Evolutionary conservation across 2,329 filamentous ascomycete species (phyloP).

Genomic region (Calonectria leucothoes): DNA sequence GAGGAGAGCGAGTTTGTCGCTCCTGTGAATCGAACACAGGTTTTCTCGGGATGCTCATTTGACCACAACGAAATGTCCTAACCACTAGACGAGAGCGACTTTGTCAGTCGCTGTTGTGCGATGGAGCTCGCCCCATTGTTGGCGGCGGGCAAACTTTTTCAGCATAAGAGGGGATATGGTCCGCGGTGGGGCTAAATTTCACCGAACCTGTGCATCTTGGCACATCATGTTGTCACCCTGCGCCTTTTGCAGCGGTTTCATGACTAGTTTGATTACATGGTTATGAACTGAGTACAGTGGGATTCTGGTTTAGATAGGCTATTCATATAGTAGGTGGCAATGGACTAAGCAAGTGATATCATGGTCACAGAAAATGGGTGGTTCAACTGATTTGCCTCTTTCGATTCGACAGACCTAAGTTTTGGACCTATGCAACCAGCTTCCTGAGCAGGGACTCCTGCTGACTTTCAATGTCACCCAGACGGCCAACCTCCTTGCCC

Average conservation of each 20-base stretch:
- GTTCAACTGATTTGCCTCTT: background rate
- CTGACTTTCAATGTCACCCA: constrained; percentile 42
- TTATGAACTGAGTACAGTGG: background rate
- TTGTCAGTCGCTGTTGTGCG: background rate
- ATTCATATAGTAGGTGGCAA: background rate
- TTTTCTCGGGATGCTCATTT: constrained; percentile 18
- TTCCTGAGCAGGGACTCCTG: constrained; percentile 40
- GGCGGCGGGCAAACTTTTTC: background rate
- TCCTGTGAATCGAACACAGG: constrained; percentile 19
- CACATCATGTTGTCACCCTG: background rate
- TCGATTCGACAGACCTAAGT: background rate
- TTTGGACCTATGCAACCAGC: constrained; percentile 23
- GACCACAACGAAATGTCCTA: constrained; percentile 26
- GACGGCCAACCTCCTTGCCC: constrained; percentile 41
- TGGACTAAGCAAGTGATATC: background rate
- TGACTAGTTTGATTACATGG: background rate
- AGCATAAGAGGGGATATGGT: background rate
- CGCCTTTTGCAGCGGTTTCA: background rate
- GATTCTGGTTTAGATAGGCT: background rate
- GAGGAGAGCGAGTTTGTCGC: constrained; percentile 4
- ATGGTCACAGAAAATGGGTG: too few relatives aligned
- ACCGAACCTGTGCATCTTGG: background rate
- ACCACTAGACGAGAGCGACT: constrained; percentile 15
- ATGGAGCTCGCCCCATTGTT: background rate
- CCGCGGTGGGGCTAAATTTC: background rate